A percentile compares a stretch with the other conserved stretches of the same genome.
Evolutionary conservation across 2,329 filamentous ascomycete species (phyloP).

Genomic region (Sclerotinia glacialis): DNA sequence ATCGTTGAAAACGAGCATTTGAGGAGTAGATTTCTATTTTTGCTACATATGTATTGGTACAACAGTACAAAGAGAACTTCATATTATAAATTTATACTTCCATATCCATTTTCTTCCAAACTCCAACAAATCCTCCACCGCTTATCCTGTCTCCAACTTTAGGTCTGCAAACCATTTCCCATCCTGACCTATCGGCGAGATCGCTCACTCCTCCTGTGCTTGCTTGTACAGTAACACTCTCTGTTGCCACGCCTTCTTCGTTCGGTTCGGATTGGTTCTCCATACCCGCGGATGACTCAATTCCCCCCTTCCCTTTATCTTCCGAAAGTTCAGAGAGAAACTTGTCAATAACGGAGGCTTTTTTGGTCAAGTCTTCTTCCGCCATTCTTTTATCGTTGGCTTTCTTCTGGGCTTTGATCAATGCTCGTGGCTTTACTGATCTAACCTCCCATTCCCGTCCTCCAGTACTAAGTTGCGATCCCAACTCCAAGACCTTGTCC

Average conservation of each 20-base stretch:
- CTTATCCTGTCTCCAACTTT: slow-evolving; percentile 48
- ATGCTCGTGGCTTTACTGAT: slow-evolving; percentile 41
- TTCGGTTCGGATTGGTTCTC: not conserved
- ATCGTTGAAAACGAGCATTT: not conserved
- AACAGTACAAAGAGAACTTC: not conserved
- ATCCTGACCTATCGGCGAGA: slow-evolving; percentile 31
- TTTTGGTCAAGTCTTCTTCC: not conserved
- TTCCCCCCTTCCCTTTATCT: not conserved
- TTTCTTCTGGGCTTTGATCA: slow-evolving; percentile 30
- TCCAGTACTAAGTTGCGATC: slow-evolving; percentile 47
- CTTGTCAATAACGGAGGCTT: not conserved
- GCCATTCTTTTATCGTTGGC: slow-evolving; percentile 20
- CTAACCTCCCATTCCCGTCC: slow-evolving; percentile 65
- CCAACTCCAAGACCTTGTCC: slow-evolving; percentile 60
- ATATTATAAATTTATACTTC: not conserved
- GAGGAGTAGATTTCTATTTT: not conserved
- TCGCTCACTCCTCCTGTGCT: not conserved
- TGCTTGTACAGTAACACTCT: not conserved
- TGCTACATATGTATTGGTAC: not conserved
- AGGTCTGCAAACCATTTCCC: slow-evolving; percentile 51
- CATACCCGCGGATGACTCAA: not conserved
- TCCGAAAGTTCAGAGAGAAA: not conserved
- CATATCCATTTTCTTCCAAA: slow-evolving; percentile 40
- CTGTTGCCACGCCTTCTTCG: slow-evolving; percentile 3
- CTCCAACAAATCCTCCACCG: slow-evolving; percentile 51